These are phyloP conservation scores for Ustilago loliicola DNA, from an alignment of 1,284 basidiomycete genomes.

Conservation along the genomic window DNA sequence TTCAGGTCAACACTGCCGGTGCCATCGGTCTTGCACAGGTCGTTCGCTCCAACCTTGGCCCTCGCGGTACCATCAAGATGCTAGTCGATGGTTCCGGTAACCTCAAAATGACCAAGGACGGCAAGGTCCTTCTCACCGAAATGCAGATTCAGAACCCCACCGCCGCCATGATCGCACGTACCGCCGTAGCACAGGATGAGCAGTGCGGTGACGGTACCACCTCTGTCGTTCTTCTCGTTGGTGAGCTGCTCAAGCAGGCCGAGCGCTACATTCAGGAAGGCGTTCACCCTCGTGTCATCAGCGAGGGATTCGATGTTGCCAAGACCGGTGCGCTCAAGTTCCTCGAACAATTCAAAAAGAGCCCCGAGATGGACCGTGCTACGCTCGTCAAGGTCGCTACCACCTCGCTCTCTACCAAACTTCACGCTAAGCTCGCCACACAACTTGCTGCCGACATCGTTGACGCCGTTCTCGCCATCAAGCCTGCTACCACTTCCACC, in stretches of 20 bases:
- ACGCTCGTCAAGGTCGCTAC: slow-evolving; percentile 92
- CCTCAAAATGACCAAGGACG: slow-evolving; percentile 99
- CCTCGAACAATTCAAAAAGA: slow-evolving; percentile 87
- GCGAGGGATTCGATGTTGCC: slow-evolving; percentile 94
- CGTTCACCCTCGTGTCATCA: slow-evolving; percentile 96
- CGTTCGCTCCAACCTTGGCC: slow-evolving; percentile 95
- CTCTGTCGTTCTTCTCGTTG: slow-evolving; percentile 95
- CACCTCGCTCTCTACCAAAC: slow-evolving; percentile 94
- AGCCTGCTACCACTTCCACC: slow-evolving; percentile 68
- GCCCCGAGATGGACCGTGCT: slow-evolving; percentile 82
- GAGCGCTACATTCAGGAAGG: slow-evolving; percentile 98
- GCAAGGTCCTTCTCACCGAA: slow-evolving; percentile 97
- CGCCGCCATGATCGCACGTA: slow-evolving; percentile 98
- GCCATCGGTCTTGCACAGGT: slow-evolving; percentile 98
- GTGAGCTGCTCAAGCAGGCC: slow-evolving; percentile 96
- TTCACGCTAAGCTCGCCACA: slow-evolving; percentile 85
- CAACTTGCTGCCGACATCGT: slow-evolving; percentile 92
- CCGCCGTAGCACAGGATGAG: slow-evolving; percentile 98
- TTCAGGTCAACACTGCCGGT: slow-evolving; percentile 86
- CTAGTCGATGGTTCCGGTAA: slow-evolving; percentile 98
- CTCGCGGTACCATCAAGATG: slow-evolving; percentile 88
- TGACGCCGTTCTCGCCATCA: slow-evolving; percentile 93
- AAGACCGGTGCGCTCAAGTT: slow-evolving; percentile 97
- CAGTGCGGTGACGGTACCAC: slow-evolving; percentile 99
- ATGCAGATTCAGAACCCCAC: slow-evolving; percentile 99